Base-by-base conservation (phyloP, 768 basidiomycete species). In the Pleurotus salmoneostramineus region DNA sequence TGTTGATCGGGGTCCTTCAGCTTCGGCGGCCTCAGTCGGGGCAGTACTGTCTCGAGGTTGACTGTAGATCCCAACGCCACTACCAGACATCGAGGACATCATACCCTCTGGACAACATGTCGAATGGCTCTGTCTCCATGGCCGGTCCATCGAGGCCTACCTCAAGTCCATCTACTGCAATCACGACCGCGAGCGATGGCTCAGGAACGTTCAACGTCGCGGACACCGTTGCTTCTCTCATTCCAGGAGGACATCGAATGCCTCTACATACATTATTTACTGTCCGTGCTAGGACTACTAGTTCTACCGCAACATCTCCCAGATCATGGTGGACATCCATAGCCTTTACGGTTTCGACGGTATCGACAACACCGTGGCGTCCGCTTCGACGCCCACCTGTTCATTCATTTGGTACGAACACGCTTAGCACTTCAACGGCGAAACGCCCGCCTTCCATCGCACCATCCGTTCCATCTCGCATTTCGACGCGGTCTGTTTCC, bases 201-300 rank as follows among this genome's bases (percentile, higher is more conserved):
- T 73, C 73, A 6, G 69, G 72, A 3, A 73, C 77, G 3, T 84
- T 80, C 66, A 76, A 75, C 57, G 80, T 78, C 2, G 77, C 80
- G 5, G 72, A 70, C 49, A 75, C 72, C 7, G 72, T 62, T 65
- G 31, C 59, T 8, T n/a, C n/a, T 49, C 62, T 17, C 69, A 73
- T 1, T 69, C 71, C 10, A 65, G 74, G 15, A 65, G 65, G 15
- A 67, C 72, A 7, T 76, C 74, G 0, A 65, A 67, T 0, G 66
- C 71, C 4, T 73, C 73, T 6, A 67, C 68, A 1, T 47, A n/a
- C n/a, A n/a, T n/a, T n/a, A n/a, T n/a, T n/a, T n/a, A n/a, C n/a
- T n/a, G n/a, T n/a, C n/a, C n/a, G n/a, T n/a, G n/a, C n/a, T n/a
- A n/a, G n/a, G n/a, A n/a, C n/a, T n/a, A n/a, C n/a, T n/a, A n/a